Evolutionary conservation across 495 filamentous ascomycete species (phyloP), one percentile per base, ranked within the genome.

Genomic region (Talaromyces trachyspermus): DNA sequence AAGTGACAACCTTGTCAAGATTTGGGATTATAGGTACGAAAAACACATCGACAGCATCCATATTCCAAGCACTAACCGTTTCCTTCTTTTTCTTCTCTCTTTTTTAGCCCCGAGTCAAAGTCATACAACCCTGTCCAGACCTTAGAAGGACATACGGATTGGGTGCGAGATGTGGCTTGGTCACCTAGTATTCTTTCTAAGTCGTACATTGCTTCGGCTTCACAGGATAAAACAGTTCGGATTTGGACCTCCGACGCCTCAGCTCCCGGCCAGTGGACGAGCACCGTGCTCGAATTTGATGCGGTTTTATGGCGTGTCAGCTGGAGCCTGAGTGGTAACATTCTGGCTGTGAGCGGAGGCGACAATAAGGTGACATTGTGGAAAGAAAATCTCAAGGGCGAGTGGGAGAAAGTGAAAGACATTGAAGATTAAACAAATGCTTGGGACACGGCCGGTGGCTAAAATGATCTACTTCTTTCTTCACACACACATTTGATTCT

Each of bases 111-210:
- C 22, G 76, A 84, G 48, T 59, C 66, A 25, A 71, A 72, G 43
- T 68, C 64, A 22, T 87, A 85, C 59, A 68, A 54, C 61, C 66
- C 59, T 49, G 72, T 53, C 43, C 63, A 78, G 78, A 54, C 74
- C 83, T 56, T 76, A 39, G 63, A 72, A 50, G 92, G 92, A 54
- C 92, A 99, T 64, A 83, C 81, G 0, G 92, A 97, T 71, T 99
- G 92, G 92, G 92, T 99, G 41, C 85, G 92, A 39, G 94, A 99
- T 62, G 92, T 99, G 6, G 88, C 91, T 11, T 97, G 94, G 94
- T 85, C 84, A 37, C 92, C 92, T 5, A 94, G 87, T 46, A 85
- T 97, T 37, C 74, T 97, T 49, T 84, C 86, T 59, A 97, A 95
- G 75, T 83, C 80, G 37, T 99, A 99, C 70, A 95, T 99, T 53